Evolutionary conservation across 2,329 filamentous ascomycete species (phyloP), one percentile per base, ranked within the genome.

Genomic region (Cordyceps fumosorosea): DNA sequence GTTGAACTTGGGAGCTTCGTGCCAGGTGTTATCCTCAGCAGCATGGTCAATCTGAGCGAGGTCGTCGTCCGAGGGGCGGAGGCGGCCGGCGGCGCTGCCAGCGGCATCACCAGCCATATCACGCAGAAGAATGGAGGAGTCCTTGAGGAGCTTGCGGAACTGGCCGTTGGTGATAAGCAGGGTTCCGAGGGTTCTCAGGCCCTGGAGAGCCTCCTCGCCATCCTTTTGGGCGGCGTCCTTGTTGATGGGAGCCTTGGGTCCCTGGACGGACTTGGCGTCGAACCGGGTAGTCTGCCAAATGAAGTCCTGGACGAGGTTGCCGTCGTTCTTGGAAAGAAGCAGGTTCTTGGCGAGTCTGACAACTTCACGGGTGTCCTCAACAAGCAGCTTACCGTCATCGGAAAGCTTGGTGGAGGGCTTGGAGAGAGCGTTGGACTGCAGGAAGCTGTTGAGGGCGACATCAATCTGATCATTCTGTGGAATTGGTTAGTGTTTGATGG

Each of bases 141-240:
- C 95, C 65, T 84, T 89, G 67, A 96, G 16, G 42, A 64, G 57
- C 79, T 96, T 96, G 68, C 92, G 85, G 81, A 96, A 97, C 74
- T 98, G 93, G 67, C 95, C 95, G 70, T 99, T 99, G 69, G 93
- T 96, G 70, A 98, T 89, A 69, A 98, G 80, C 62, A 99, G 81
- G 20, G 89, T 93, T 57, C 93, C 95, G 0, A 99, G 81, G 3
- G 91, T 96, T 68, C 91, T 88, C 51, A 99, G 77, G 29, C 93
- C 95, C 66, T 96, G 86, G 10, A 96, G 80, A 1, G 89, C 91
- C 73, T 93, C 83, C 66, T 95, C 86, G 47, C 89, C 91, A 73
- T 99, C 91, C 72, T 93, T 88, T 77, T 89, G 86, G 29, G 90
- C 90, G 2, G 84, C 83, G 0, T 90, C 87, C 79, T 91, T 96